phyloP scores from a whole-genome alignment of 2,329 filamentous ascomycete genomes.

The Penicillium sp. region DNA sequence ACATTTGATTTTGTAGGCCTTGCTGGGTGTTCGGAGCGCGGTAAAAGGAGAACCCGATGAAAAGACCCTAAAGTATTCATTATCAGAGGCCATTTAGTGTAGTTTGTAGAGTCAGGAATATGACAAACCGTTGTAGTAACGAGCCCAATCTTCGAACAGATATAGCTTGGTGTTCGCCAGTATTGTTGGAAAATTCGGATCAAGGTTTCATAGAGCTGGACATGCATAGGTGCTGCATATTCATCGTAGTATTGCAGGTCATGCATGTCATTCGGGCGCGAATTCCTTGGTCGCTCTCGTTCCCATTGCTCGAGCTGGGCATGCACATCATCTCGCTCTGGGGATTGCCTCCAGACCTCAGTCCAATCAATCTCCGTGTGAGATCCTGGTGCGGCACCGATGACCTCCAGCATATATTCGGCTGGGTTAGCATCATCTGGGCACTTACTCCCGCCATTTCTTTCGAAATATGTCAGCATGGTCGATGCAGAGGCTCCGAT shows the following conservation, averaged over 20 bases:
- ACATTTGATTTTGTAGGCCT: constrained; percentile 84
- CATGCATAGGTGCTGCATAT: constrained; percentile 56
- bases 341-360: constrained; percentile 71
- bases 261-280: no score
- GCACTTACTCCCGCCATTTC: constrained; percentile 52
- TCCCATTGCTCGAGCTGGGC: no score
- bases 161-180: constrained; percentile 82
- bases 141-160: constrained; percentile 69
- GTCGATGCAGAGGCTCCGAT: constrained; percentile 51
- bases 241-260: no score
- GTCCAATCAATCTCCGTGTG: constrained; percentile 75
- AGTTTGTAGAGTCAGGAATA: not conserved
- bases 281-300: no score
- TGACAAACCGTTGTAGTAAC: constrained; percentile 21
- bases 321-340: constrained; percentile 65
- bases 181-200: constrained; percentile 79
- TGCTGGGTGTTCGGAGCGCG: constrained; percentile 69
- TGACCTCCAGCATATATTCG: constrained; percentile 55
- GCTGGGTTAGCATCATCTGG: constrained; percentile 52
- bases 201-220: constrained; percentile 64
- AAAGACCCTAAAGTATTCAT: constrained; percentile 53
- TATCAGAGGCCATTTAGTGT: not conserved
- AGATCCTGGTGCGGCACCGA: constrained; percentile 74
- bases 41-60: constrained; percentile 79
- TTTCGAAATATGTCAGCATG: constrained; percentile 54